Percentiles rank a stretch among this genome's conserved stretches.
These are phyloP conservation scores for Suhomyces coccinellae DNA, from an alignment of 1,139 yeast genomes.

Conservation along the genomic window DNA sequence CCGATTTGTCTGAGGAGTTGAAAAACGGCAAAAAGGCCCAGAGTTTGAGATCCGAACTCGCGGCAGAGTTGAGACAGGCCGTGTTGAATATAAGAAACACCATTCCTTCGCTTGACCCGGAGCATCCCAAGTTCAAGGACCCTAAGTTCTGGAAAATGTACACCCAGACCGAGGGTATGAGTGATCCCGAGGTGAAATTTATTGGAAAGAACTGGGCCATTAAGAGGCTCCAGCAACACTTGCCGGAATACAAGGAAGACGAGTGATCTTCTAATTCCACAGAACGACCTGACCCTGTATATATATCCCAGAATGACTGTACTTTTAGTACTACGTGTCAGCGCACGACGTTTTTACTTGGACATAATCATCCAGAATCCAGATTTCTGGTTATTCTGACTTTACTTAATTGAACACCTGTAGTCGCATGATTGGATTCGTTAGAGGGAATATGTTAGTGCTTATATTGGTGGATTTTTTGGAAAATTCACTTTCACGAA, in stretches of 20 bases:
- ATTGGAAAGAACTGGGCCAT: conserved; percentile 82
- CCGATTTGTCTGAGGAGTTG: conserved; percentile 62
- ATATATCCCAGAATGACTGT: background rate
- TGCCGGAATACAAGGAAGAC: conserved; percentile 40
- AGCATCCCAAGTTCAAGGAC: conserved; percentile 57
- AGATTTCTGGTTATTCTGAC: too few relatives aligned
- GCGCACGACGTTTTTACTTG: too few relatives aligned
- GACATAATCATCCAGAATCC: too few relatives aligned
- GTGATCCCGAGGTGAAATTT: conserved; percentile 67
- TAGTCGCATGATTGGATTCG: too few relatives aligned
- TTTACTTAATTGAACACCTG: too few relatives aligned
- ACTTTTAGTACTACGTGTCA: too few relatives aligned
- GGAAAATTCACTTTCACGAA: too few relatives aligned
- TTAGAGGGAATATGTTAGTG: too few relatives aligned
- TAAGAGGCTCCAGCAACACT: conserved; percentile 60
- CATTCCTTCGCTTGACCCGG: conserved; percentile 50
- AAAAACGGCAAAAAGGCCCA: conserved; percentile 64
- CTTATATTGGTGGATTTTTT: too few relatives aligned
- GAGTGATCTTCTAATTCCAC: too few relatives aligned
- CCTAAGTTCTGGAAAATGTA: conserved; percentile 73
- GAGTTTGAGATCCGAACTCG: conserved; percentile 64
- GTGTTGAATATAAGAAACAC: conserved; percentile 59
- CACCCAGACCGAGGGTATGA: conserved; percentile 62
- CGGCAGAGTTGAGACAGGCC: conserved; percentile 63
- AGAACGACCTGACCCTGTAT: too few relatives aligned